Percentiles rank a stretch among this genome's conserved stretches.
These are phyloP conservation scores for Corynespora cassiicola DNA, from an alignment of 2,329 filamentous ascomycete genomes.

Conservation along the genomic window DNA sequence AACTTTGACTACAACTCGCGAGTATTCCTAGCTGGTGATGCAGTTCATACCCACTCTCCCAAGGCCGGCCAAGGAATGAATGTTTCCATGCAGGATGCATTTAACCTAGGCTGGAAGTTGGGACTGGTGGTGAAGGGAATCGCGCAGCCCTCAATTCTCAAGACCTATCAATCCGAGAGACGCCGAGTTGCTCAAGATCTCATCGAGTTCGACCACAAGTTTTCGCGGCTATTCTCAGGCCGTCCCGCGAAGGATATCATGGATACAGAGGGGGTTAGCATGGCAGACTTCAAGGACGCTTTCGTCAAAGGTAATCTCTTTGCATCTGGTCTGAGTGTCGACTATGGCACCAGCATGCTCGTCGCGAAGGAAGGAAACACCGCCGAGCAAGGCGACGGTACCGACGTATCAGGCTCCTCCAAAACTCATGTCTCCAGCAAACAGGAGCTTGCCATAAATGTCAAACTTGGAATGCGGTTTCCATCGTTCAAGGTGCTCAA, in stretches of 20 bases:
- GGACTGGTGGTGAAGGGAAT: constrained; percentile 55
- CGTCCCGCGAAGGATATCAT: constrained; percentile 63
- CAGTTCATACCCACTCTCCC: constrained; percentile 63
- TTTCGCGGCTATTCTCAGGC: constrained; percentile 55
- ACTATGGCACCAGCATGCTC: constrained; percentile 64
- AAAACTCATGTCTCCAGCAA: constrained; percentile 36
- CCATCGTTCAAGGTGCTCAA: constrained; percentile 66
- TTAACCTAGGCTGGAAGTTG: constrained; percentile 66
- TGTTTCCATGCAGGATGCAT: constrained; percentile 71
- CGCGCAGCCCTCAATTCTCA: constrained; percentile 50
- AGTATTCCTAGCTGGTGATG: constrained; percentile 75
- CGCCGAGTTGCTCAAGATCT: constrained; percentile 68
- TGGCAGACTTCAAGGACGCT: constrained; percentile 67
- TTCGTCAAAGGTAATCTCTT: constrained; percentile 68
- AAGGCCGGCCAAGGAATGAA: constrained; percentile 78
- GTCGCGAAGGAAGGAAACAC: constrained; percentile 59
- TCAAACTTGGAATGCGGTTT: constrained; percentile 64
- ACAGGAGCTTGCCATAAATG: constrained; percentile 53
- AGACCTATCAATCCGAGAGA: constrained; percentile 62
- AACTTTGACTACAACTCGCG: constrained; percentile 63
- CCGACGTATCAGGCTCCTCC: constrained; percentile 44
- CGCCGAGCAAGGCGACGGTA: constrained; percentile 55
- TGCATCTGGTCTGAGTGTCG: constrained; percentile 62
- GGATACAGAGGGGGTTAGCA: constrained; percentile 66
- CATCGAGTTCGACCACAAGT: constrained; percentile 62